Evolutionary conservation across 2,329 filamentous ascomycete genomes (phyloP), one percentile per base, ranked within the genome.

Genomic region (Diaporthe capsici): DNA sequence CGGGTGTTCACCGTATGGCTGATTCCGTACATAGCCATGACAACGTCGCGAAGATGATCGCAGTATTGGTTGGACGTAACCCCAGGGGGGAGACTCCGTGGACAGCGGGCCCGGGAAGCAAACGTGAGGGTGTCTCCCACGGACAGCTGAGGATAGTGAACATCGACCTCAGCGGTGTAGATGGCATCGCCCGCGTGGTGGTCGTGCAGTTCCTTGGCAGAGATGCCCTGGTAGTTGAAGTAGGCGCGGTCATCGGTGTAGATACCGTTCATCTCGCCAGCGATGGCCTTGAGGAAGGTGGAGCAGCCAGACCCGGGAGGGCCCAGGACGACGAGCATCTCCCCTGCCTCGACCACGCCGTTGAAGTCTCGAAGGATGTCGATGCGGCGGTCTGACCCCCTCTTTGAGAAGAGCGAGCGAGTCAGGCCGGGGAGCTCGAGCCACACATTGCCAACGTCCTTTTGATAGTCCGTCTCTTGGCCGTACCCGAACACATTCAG

Each of bases 121-220:
- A 96, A 96, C 71, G 91, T 92, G 65, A 96, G 88, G 1, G 94
- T 97, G 80, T 96, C 93, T 65, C 94, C 94, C 60, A 96, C 94
- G 2, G 90, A 92, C 79, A 97, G 85, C 84, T 92, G 90, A 13
- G 94, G 93, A 81, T 96, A 96, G 84, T 96, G 94, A 4, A 94
- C 92, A 82, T 97, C 95, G 49, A 94, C 92, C 83, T 97, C 94
- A 76, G 94, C 94, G 0, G 94, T 96, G 85, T 97, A 97, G 82
- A 97, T 96, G 77, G 94, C 94, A 84, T 97, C 95, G 78, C 95
- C 95, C 37, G 94, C 92, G 85, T 96, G 95, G 78, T 90, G 87
- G 10, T 90, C 90, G 84, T 94, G 91, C 93, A 97, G 96, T 81
- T 95, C 90, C 80, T 94, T 85, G 73, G 94, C 89, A 3, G 90